Evolutionary conservation across 306 rosid genomes (phyloP).

Genomic region (Prunus mira): DNA sequence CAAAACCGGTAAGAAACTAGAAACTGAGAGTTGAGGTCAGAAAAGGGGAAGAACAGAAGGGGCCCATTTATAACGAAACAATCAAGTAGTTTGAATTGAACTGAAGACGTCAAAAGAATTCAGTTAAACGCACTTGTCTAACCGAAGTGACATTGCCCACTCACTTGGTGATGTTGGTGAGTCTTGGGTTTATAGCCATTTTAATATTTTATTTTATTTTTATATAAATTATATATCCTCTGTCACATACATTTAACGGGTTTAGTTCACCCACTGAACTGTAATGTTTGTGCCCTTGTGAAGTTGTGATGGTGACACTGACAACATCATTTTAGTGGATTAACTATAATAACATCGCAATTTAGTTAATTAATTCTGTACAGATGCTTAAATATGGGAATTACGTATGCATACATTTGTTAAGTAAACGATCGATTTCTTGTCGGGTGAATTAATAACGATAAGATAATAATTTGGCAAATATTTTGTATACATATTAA

Average conservation of each 20-base stretch:
- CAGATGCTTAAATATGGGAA: neutral
- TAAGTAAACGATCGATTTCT: neutral
- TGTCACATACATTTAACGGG: slow-evolving; percentile 37
- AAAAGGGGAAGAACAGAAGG: neutral
- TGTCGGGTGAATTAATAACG: neutral
- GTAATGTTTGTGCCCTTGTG: too few relatives aligned
- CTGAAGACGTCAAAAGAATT: slow-evolving; percentile 36
- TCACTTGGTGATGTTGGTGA: slow-evolving; percentile 75
- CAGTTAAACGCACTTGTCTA: slow-evolving; percentile 61
- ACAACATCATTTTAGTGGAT: neutral
- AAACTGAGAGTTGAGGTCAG: neutral
- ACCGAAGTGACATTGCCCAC: slow-evolving; percentile 41
- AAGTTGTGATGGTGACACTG: neutral
- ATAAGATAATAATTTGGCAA: too few relatives aligned
- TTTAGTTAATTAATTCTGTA: too few relatives aligned
- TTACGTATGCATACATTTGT: neutral
- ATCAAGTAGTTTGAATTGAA: neutral
- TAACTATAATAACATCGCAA: neutral
- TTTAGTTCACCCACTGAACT: slow-evolving; percentile 79
- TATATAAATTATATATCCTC: neutral
- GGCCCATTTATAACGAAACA: neutral
- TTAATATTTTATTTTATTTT: neutral
- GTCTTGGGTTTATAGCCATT: slow-evolving; percentile 4
- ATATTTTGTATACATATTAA: too few relatives aligned
- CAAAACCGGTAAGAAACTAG: slow-evolving; percentile 24